These are phyloP conservation scores for Rubia balearica DNA, from an alignment of 305 asterid genomes.

Conservation along the genomic window DNA sequence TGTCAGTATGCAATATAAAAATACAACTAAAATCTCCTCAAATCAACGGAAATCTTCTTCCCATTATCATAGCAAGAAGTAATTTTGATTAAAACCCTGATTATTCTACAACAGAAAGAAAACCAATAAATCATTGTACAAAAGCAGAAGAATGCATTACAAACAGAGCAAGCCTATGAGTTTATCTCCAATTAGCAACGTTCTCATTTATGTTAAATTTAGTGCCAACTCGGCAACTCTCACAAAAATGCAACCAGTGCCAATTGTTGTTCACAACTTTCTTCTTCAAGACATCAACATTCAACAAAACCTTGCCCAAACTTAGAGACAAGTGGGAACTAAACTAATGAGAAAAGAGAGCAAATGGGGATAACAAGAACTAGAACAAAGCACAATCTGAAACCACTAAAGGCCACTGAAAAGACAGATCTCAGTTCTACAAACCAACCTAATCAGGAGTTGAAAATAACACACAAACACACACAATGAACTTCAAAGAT, in stretches of 20 bases:
- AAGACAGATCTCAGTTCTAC: conserved; percentile 40
- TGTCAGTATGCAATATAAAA: conserved; percentile 7
- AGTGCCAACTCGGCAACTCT: background rate
- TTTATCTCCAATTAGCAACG: background rate
- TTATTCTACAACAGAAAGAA: background rate
- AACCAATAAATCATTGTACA: background rate
- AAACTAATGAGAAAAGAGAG: conserved; percentile 1
- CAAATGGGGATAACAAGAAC: conserved; percentile 9
- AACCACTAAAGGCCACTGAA: conserved; percentile 18
- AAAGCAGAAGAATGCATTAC: background rate
- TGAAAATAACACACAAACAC: background rate
- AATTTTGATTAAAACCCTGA: background rate
- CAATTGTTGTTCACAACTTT: background rate
- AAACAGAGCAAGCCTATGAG: background rate
- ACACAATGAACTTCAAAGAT: background rate
- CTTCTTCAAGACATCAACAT: background rate
- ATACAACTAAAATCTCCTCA: background rate
- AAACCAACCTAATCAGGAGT: conserved; percentile 18
- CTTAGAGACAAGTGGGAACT: background rate
- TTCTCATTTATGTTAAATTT: background rate
- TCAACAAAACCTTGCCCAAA: background rate
- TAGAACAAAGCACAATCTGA: conserved; percentile 28
- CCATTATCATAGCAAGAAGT: background rate
- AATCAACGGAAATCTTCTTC: background rate
- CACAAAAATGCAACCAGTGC: conserved; percentile 10